phyloP scores from a whole-genome alignment of 176 grass and related monocot species.

The Avena atlantica region DNA sequence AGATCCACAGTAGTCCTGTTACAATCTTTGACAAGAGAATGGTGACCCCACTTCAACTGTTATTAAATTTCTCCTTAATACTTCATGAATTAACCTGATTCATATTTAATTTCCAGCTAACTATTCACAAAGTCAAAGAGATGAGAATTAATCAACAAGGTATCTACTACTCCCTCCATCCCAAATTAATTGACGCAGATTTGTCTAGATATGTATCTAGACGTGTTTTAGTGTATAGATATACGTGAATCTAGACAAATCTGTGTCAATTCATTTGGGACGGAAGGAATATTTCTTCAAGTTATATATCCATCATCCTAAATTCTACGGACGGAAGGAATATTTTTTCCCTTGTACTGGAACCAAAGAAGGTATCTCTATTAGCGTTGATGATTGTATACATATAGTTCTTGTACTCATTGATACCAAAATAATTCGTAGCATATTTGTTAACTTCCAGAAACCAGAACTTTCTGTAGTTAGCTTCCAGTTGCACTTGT shows the following conservation, averaged over 20 bases:
- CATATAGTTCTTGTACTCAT: constrained; percentile 2
- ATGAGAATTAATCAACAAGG: neutral
- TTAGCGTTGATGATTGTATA: neutral
- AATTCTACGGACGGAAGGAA: too few relatives aligned
- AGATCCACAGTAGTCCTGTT: neutral
- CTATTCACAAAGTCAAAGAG: neutral
- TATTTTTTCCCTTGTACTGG: neutral
- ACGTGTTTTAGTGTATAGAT: too few relatives aligned
- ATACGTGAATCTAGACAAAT: too few relatives aligned
- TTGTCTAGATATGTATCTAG: too few relatives aligned
- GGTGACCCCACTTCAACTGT: neutral
- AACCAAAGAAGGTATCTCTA: neutral
- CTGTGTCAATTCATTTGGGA: too few relatives aligned
- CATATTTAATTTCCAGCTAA: constrained; percentile 23
- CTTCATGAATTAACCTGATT: neutral
- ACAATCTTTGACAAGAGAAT: constrained; percentile 25
- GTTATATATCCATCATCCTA: neutral
- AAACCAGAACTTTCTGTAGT: neutral
- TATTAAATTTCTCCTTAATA: constrained; percentile 3
- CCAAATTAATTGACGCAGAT: too few relatives aligned
- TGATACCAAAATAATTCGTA: neutral
- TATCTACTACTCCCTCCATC: neutral
- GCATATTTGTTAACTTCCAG: neutral
- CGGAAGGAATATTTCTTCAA: neutral
- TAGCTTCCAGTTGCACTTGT: constrained; percentile 14